phyloP scores from a whole-genome alignment of 148 eudicot species.

The Camellia sinensis region DNA sequence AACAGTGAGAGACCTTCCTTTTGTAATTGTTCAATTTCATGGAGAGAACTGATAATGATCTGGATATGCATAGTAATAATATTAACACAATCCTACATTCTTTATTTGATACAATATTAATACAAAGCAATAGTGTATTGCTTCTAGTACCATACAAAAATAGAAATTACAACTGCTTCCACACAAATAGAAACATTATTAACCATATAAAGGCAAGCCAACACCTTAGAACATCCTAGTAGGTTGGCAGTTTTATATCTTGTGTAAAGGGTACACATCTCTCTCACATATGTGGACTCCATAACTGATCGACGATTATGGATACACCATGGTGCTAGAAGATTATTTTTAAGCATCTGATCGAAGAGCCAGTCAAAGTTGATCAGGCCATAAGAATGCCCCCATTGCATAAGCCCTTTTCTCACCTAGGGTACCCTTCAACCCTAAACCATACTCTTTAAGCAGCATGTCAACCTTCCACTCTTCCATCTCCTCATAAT shows the following conservation, averaged over 20 bases:
- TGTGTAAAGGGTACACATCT: background rate
- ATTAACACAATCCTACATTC: background rate
- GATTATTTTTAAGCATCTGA: background rate
- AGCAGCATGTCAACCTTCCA: conserved; percentile 27
- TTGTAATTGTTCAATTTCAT: too few relatives aligned
- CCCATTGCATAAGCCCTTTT: conserved; percentile 31
- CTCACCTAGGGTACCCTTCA: conserved; percentile 20
- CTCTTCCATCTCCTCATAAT: conserved; percentile 30
- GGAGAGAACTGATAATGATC: too few relatives aligned
- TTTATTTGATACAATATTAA: background rate
- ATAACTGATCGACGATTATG: too few relatives aligned
- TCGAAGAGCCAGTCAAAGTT: conserved; percentile 1
- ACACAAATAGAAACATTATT: too few relatives aligned
- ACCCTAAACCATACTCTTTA: conserved; percentile 10
- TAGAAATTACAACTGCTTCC: background rate
- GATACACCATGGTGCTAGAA: background rate
- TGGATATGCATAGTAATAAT: too few relatives aligned
- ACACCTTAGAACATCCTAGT: too few relatives aligned
- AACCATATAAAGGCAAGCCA: background rate
- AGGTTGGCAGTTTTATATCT: background rate
- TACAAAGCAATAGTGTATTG: background rate
- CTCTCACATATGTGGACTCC: too few relatives aligned
- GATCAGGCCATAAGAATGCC: conserved; percentile 32
- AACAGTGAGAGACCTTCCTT: too few relatives aligned
- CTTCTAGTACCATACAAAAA: background rate